Conservation (phyloP, 768 basidiomycete genomes). For the Leucocoprinus sp. region DNA sequence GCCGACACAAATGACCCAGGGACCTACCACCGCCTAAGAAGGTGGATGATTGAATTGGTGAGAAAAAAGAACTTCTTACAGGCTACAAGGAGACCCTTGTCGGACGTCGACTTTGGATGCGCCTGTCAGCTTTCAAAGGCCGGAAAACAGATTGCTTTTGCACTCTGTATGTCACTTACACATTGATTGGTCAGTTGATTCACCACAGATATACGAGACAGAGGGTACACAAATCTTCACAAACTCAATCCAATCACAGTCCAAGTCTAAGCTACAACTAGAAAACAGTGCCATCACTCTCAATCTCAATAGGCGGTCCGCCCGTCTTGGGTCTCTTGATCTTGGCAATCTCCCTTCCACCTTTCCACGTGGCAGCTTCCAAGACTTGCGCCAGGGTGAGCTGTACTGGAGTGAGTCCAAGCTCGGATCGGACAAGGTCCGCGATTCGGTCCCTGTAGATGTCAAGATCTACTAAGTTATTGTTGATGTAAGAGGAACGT, state of each 20-base stretch:
- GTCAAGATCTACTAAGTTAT: not conserved
- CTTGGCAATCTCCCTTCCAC: slow-evolving; percentile 88
- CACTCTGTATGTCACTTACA: too few relatives aligned
- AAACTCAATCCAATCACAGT: slow-evolving; percentile 1
- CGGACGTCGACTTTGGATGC: too few relatives aligned
- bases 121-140: too few relatives aligned
- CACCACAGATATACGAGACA: too few relatives aligned
- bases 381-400: slow-evolving; percentile 82
- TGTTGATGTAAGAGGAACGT: slow-evolving; percentile 21
- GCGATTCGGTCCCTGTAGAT: slow-evolving; percentile 69
- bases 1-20: too few relatives aligned
- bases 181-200: too few relatives aligned
- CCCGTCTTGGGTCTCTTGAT: slow-evolving; percentile 61
- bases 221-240: too few relatives aligned
- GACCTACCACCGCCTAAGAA: too few relatives aligned
- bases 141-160: too few relatives aligned
- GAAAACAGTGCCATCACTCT: slow-evolving; percentile 81
- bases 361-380: slow-evolving; percentile 96
- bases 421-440: slow-evolving; percentile 51
- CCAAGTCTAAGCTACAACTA: slow-evolving; percentile 24
- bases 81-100: too few relatives aligned
- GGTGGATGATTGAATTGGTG: too few relatives aligned
- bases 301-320: slow-evolving; percentile 82
- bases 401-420: slow-evolving; percentile 40
- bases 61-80: too few relatives aligned